Conservation (phyloP, 352 stramenopile species). For the Phytophthora pistaciae region DNA sequence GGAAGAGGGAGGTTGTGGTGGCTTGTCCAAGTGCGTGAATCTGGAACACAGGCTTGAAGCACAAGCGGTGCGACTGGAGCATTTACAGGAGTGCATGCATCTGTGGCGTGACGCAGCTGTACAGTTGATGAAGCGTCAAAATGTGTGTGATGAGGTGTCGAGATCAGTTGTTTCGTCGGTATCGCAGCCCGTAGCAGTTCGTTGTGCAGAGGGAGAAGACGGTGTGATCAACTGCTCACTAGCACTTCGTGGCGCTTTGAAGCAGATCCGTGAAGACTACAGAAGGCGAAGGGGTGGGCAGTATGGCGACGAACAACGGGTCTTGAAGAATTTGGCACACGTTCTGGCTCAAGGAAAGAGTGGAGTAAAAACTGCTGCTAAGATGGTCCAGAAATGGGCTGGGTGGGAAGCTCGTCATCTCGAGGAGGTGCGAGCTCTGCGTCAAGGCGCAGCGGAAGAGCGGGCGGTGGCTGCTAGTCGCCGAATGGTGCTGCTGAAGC, state of each 20-base stretch:
- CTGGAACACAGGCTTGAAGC: constrained; percentile 39
- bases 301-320: background rate
- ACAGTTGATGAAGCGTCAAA: constrained; percentile 28
- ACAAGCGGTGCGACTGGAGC: constrained; percentile 28
- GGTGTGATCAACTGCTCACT: constrained; percentile 4
- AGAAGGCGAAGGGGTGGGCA: background rate
- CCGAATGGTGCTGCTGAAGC: constrained; percentile 16
- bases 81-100: constrained; percentile 33
- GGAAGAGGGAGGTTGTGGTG: background rate
- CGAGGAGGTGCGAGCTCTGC: constrained; percentile 28
- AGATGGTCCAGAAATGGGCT: constrained; percentile 41
- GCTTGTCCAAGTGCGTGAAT: constrained; percentile 27
- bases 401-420: constrained; percentile 38
- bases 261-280: constrained; percentile 21
- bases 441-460: constrained; percentile 30
- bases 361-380: constrained; percentile 28
- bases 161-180: background rate
- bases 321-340: constrained; percentile 17
- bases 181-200: background rate
- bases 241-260: constrained; percentile 26
- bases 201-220: background rate
- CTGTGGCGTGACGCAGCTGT: constrained; percentile 33
- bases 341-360: constrained; percentile 13
- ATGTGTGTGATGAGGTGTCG: background rate
- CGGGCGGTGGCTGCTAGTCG: constrained; percentile 12